Conservation (phyloP, 495 filamentous ascomycete species). For the Sordaria brevicollis region DNA sequence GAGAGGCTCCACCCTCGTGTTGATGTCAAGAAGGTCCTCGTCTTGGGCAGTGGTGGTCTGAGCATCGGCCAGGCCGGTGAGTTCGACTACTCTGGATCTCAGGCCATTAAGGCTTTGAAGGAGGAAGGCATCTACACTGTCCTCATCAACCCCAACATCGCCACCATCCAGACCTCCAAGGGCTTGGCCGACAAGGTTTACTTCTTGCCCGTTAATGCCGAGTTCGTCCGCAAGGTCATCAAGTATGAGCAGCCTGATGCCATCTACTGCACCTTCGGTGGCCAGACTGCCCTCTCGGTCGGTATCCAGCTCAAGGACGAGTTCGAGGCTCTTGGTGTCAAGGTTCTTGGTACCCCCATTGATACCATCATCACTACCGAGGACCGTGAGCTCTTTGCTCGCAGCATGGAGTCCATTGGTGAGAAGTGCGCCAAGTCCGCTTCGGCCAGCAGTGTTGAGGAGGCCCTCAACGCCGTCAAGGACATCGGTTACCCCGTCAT, state of each 20-base stretch:
- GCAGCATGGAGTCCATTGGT: constrained; percentile 95
- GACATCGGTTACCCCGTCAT: constrained; percentile 93
- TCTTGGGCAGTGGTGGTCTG: constrained; percentile 86
- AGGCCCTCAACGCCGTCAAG: constrained; percentile 74
- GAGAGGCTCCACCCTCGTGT: constrained; percentile 64
- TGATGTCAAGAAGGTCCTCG: constrained; percentile 82
- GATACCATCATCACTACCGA: constrained; percentile 98
- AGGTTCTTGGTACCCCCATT: constrained; percentile 92
- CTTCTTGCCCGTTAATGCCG: constrained; percentile 92
- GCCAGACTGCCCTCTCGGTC: constrained; percentile 88
- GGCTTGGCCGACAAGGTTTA: constrained; percentile 96
- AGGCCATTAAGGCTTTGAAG: constrained; percentile 93
- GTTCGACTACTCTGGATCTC: constrained; percentile 94
- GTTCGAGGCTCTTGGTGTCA: constrained; percentile 79
- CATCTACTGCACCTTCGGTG: constrained; percentile 93
- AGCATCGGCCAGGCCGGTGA: constrained; percentile 96
- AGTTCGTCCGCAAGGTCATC: constrained; percentile 96
- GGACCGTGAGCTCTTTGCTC: constrained; percentile 91
- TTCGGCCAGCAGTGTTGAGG: constrained; percentile 75
- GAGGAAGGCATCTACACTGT: constrained; percentile 91
- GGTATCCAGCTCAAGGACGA: constrained; percentile 96
- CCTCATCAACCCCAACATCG: constrained; percentile 97
- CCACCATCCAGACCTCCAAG: constrained; percentile 96
- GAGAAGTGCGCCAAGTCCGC: constrained; percentile 98
- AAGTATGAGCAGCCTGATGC: constrained; percentile 85